Percentiles rank a stretch among this genome's conserved stretches.
Evolutionary conservation across 345 rosid species (phyloP).

Genomic region (Gossypium longicalyx): DNA sequence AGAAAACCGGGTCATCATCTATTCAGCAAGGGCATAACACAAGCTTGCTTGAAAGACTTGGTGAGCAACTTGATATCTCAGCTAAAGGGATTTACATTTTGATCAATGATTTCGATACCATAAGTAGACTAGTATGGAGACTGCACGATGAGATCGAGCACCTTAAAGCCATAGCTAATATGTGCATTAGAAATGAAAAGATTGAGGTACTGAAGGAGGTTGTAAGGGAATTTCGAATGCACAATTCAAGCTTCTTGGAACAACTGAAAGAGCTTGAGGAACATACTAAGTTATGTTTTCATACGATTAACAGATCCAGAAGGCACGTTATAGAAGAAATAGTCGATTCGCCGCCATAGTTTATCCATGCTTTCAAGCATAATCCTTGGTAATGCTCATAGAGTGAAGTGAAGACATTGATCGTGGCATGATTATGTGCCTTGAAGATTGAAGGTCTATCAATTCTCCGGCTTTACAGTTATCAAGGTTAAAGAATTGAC

Average conservation of each 20-base stretch:
- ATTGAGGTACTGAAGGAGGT: conserved; percentile 55
- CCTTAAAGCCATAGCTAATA: conserved; percentile 40
- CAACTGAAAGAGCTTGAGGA: conserved; percentile 76
- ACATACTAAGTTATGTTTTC: conserved; percentile 65
- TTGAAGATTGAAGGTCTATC: background rate
- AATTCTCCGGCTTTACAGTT: background rate
- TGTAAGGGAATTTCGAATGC: conserved; percentile 41
- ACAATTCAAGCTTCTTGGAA: conserved; percentile 49
- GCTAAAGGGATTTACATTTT: conserved; percentile 70
- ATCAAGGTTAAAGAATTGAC: background rate
- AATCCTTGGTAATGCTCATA: background rate
- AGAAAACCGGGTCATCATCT: background rate
- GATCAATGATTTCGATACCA: conserved; percentile 73
- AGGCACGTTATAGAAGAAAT: conserved; percentile 51
- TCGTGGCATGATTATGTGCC: background rate
- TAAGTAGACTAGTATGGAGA: conserved; percentile 57
- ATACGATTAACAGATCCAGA: conserved; percentile 74
- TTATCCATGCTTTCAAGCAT: background rate
- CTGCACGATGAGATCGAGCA: conserved; percentile 65
- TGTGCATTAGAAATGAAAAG: conserved; percentile 51
- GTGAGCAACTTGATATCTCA: conserved; percentile 62
- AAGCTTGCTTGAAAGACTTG: conserved; percentile 37
- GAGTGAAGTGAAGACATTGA: background rate
- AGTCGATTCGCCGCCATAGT: conserved; percentile 13
- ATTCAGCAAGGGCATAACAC: conserved; percentile 17